Conservation (phyloP, 345 rosid species). For the Streptanthus diversifolius region DNA sequence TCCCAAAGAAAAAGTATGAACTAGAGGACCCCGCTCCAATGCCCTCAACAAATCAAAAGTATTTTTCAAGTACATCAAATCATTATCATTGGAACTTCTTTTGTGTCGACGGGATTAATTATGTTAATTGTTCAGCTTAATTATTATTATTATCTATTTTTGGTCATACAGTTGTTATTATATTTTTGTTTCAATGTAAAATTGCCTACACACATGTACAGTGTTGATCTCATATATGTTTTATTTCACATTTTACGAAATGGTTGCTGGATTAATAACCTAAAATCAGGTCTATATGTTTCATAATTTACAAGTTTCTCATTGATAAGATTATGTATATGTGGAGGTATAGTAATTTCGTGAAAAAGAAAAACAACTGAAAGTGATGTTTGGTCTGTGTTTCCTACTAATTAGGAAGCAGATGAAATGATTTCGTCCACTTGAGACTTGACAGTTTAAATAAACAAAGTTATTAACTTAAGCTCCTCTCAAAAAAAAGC, state of each 20-base stretch:
- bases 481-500: neutral
- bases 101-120: slow-evolving; percentile 12
- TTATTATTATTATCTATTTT: neutral
- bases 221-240: neutral
- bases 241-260: neutral
- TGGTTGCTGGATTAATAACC: neutral
- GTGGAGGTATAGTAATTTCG: neutral
- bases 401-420: slow-evolving; percentile 23
- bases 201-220: neutral
- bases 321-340: neutral
- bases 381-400: slow-evolving; percentile 36
- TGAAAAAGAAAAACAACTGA: neutral
- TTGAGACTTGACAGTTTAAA: neutral
- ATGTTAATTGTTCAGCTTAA: neutral
- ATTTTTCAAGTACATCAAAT: slow-evolving; percentile 31
- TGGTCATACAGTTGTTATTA: neutral
- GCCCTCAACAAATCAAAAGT: slow-evolving; percentile 25
- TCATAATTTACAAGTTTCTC: neutral
- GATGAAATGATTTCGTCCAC: slow-evolving; percentile 29
- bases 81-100: slow-evolving; percentile 18
- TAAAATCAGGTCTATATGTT: neutral
- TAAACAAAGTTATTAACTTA: neutral
- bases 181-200: neutral
- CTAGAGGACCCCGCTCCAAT: slow-evolving; percentile 20
- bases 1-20: slow-evolving; percentile 16